A percentile compares a stretch with the other conserved stretches of the same genome.
Conservation (phyloP, 257 asterid genomes). For the Lavandula angustifolia region DNA sequence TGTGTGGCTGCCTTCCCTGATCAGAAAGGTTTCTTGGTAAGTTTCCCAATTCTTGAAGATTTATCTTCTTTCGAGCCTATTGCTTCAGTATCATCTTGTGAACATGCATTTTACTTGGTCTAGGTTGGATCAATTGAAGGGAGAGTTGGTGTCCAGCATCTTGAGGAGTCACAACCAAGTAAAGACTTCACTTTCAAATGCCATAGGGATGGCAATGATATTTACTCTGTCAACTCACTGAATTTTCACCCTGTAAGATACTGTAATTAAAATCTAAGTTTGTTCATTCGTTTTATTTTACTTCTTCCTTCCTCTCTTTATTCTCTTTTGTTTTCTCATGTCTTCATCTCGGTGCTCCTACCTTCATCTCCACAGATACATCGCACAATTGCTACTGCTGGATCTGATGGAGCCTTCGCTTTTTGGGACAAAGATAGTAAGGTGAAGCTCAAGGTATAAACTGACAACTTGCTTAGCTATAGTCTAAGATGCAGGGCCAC, state of each 20-base stretch:
- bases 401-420: conserved; percentile 89
- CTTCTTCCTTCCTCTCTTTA: too few relatives aligned
- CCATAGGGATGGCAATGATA: conserved; percentile 80
- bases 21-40: too few relatives aligned
- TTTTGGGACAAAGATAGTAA: conserved; percentile 97
- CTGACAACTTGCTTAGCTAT: neutral
- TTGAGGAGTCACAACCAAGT: conserved; percentile 66
- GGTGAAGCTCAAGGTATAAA: conserved; percentile 78
- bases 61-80: neutral
- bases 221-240: conserved; percentile 84
- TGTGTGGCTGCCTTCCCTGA: too few relatives aligned
- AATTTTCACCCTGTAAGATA: conserved; percentile 87
- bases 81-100: neutral
- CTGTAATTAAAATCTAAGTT: conserved; percentile 6
- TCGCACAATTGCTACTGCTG: conserved; percentile 86
- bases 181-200: conserved; percentile 92
- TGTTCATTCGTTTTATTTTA: neutral
- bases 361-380: conserved; percentile 51
- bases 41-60: neutral
- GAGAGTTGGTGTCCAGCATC: conserved; percentile 93
- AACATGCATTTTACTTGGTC: conserved; percentile 12
- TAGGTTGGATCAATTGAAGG: conserved; percentile 98
- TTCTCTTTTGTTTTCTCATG: neutral
- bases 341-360: neutral
- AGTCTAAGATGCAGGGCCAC: too few relatives aligned